Conservation (phyloP, 495 filamentous ascomycete genomes). For the Thozetella sp. region DNA sequence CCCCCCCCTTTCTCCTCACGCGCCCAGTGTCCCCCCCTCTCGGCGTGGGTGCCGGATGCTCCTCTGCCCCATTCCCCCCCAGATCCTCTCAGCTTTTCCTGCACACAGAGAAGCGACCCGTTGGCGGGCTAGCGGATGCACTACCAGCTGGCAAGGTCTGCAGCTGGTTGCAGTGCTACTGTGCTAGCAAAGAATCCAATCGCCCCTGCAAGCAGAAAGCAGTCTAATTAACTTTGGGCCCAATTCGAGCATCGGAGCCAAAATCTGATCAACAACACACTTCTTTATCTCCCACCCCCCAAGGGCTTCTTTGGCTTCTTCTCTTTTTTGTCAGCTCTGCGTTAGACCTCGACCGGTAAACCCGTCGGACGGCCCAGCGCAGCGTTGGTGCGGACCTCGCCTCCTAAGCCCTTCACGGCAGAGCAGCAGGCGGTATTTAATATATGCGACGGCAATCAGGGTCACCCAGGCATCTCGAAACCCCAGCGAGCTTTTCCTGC, state of each 20-base stretch:
- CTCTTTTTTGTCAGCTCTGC: background rate
- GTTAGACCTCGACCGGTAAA: background rate
- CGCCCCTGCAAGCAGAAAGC: background rate
- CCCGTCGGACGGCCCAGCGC: too few species aligned
- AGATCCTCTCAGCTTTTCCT: too few species aligned
- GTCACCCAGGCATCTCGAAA: slow-evolving; percentile 49
- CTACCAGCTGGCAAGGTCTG: too few species aligned
- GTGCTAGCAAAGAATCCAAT: background rate
- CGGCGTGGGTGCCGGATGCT: too few species aligned
- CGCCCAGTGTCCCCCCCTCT: too few species aligned
- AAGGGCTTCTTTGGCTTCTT: background rate
- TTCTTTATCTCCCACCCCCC: background rate
- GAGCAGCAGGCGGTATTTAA: slow-evolving; percentile 16
- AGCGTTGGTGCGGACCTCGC: background rate
- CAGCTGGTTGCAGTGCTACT: background rate
- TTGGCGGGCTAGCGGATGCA: too few species aligned
- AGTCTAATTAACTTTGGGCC: background rate
- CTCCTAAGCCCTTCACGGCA: slow-evolving; percentile 5
- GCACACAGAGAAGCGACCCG: too few species aligned
- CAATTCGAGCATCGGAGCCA: background rate
- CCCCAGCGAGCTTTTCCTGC: slow-evolving; percentile 36
- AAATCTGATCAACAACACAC: background rate
- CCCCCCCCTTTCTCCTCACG: too few species aligned
- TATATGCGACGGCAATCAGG: slow-evolving; percentile 52
- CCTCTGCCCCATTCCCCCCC: too few species aligned